Percentiles rank a stretch among this genome's conserved stretches.
Evolutionary conservation across 2,329 filamentous ascomycete genomes (phyloP).

Genomic region (Aphanoascus verrucosus): DNA sequence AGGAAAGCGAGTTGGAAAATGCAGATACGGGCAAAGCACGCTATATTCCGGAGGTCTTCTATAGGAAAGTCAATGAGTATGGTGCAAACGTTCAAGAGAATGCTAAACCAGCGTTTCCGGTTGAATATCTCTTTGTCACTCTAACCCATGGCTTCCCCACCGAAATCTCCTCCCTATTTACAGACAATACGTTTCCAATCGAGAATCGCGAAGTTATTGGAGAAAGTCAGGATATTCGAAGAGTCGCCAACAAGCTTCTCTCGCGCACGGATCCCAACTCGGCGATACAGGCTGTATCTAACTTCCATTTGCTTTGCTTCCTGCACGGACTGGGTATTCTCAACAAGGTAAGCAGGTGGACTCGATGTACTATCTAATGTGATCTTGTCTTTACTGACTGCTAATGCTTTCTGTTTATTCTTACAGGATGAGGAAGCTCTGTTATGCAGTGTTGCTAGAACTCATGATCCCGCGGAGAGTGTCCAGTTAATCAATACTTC

Average conservation of each 20-base stretch:
- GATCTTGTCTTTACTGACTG: conserved; percentile 13
- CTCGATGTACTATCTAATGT: neutral
- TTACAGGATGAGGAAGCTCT: conserved; percentile 76
- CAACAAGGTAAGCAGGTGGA: conserved; percentile 54
- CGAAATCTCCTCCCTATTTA: conserved; percentile 65
- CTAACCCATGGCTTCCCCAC: conserved; percentile 93
- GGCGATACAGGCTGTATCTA: conserved; percentile 62
- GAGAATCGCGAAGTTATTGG: conserved; percentile 85
- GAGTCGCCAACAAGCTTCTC: conserved; percentile 58
- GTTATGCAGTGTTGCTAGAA: conserved; percentile 72
- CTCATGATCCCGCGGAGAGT: conserved; percentile 68
- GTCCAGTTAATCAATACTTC: conserved; percentile 74
- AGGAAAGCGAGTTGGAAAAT: conserved; percentile 74
- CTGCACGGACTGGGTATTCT: conserved; percentile 70
- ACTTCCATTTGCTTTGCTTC: conserved; percentile 91
- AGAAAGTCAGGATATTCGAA: conserved; percentile 67
- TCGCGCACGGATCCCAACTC: conserved; percentile 51
- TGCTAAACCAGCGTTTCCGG: conserved; percentile 89
- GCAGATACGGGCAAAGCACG: conserved; percentile 51
- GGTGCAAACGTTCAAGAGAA: conserved; percentile 94
- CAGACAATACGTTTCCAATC: conserved; percentile 62
- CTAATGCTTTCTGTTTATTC: conserved; percentile 10
- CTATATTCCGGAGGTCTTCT: conserved; percentile 97
- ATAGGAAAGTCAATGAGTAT: conserved; percentile 90
- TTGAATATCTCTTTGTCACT: conserved; percentile 92